Conservation (phyloP, 225 moss, liverwort and hornwort species). For the Straminergon stramineum region DNA sequence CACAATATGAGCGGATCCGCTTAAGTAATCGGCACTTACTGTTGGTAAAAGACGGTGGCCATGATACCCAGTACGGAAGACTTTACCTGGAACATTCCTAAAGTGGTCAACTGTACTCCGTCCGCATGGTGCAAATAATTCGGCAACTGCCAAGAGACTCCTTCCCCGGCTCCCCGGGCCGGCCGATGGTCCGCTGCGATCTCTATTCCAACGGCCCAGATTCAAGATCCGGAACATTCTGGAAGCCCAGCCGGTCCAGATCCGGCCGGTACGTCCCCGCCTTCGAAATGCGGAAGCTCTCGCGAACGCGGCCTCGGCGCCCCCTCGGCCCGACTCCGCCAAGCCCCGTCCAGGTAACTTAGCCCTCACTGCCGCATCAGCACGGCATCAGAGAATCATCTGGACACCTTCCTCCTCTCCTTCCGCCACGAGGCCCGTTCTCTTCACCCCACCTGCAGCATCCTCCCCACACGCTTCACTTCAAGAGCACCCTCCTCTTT, state of each 20-base stretch:
- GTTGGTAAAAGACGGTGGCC: neutral
- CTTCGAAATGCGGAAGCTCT: neutral
- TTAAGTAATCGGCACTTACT: too few relatives aligned
- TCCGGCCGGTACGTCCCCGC: neutral
- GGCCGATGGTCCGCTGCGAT: too few relatives aligned
- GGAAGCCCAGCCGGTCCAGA: neutral
- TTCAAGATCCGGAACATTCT: neutral
- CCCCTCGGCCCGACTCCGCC: neutral
- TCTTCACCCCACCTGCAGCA: neutral
- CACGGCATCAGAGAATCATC: neutral
- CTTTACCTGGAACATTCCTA: neutral
- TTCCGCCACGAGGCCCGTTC: slow-evolving; percentile 24
- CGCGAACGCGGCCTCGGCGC: neutral
- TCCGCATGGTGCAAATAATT: neutral
- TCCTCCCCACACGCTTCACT: neutral
- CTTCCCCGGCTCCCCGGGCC: neutral
- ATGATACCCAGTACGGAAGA: neutral
- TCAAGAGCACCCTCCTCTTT: neutral
- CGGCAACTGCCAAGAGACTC: neutral
- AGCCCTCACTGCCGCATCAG: neutral
- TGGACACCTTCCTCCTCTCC: neutral
- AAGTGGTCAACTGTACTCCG: neutral
- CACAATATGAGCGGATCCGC: too few relatives aligned
- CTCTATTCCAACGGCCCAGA: neutral
- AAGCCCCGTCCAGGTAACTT: neutral